phyloP scores from a whole-genome alignment of 441 rosid genomes.

The Croton laevigatus region DNA sequence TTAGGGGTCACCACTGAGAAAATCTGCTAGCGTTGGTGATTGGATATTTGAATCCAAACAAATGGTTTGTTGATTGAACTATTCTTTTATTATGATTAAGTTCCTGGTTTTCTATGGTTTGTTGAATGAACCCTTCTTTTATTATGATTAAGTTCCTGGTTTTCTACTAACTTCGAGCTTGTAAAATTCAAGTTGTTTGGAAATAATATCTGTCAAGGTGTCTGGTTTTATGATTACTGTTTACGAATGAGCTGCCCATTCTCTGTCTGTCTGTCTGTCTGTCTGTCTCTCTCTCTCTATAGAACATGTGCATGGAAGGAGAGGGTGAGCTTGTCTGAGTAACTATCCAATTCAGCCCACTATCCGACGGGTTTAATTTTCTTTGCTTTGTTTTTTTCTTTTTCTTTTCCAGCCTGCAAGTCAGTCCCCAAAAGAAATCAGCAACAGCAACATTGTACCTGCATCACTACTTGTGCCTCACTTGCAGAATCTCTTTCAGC shows the following conservation, averaged over 20 bases:
- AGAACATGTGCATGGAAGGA: neutral
- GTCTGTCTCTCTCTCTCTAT: too few species aligned
- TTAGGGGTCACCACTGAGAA: conserved; percentile 81
- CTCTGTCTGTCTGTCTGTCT: too few species aligned
- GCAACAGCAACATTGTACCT: conserved; percentile 38
- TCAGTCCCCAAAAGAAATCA: conserved; percentile 57
- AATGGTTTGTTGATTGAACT: conserved; percentile 39
- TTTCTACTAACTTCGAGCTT: conserved; percentile 2
- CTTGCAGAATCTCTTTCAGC: conserved; percentile 88
- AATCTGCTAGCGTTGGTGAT: conserved; percentile 96
- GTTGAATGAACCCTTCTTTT: conserved; percentile 19
- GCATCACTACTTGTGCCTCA: conserved; percentile 62
- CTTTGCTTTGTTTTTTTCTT: conserved; percentile 10
- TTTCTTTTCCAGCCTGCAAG: conserved; percentile 45
- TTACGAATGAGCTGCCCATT: neutral
- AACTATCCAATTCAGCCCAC: neutral
- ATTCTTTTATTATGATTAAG: conserved; percentile 3
- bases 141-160: neutral
- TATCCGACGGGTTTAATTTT: neutral
- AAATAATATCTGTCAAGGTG: neutral
- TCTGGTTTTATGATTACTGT: neutral
- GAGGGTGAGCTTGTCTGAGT: neutral
- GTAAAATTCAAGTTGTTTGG: neutral
- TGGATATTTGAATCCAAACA: conserved; percentile 75
- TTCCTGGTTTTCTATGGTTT: conserved; percentile 29